Evolutionary conservation across 164 flowering plant genomes (phyloP), one percentile per base, ranked within the genome.

Genomic region (Kalanchoe fedtschenkoi): DNA sequence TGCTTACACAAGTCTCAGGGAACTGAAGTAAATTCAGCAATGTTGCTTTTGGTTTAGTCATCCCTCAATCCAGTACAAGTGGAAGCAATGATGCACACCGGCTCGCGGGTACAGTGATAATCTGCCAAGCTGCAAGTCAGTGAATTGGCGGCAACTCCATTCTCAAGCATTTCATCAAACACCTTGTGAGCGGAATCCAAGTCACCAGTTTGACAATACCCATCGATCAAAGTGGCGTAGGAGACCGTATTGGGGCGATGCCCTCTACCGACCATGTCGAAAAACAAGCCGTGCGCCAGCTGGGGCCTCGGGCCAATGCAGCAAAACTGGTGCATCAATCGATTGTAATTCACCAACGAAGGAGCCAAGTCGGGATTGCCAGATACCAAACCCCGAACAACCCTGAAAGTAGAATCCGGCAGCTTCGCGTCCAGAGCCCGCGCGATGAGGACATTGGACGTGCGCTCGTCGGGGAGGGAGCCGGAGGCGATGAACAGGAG

Each of bases 391-490:
- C n/a, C n/a, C n/a, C n/a, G 60, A 4, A 87, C 42, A 29, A 92
- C 72, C 16, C 56, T 65, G 16, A 71, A 66, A 0, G 91, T 83
- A 17, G 8, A 21, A 6, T 32, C 43, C 2, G 92, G 96, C 35
- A 67, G 59, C 46, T 55, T 58, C 5, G 86, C 74, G 44, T 75
- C 72, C 0, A 89, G 85, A 22, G 89, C 75, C 21, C 88, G 80
- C 9, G 91, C 85, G 42, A 92, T 76, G 62, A 92, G 79, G n/a
- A 86, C 79, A 66, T 92, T 92, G 77, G 85, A 82, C n/a, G n/a
- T n/a, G n/a, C n/a, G n/a, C n/a, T n/a, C n/a, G n/a, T n/a, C n/a
- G n/a, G n/a, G n/a, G n/a, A n/a, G n/a, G n/a, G n/a, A n/a, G n/a
- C n/a, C n/a, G n/a, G n/a, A n/a, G n/a, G n/a, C n/a, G n/a, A n/a